Evolutionary conservation across 257 asterid genomes (phyloP), one percentile per base, ranked within the genome.

Genomic region (Forsythia viridissima): DNA sequence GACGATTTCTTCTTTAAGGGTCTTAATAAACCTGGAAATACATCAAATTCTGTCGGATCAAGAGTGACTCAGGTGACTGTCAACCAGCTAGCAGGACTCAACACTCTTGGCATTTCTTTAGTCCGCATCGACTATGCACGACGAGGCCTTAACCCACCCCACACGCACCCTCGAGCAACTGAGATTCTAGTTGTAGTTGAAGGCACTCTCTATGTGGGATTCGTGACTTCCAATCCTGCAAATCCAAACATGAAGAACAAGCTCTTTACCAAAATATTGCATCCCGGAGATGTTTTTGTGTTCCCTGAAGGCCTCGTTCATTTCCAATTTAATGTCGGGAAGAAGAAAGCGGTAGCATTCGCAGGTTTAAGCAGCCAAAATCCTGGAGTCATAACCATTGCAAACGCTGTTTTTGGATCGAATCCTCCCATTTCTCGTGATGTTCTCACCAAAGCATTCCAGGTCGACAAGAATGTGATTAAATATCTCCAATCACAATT

Each of bases 121-220:
- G 78, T 69, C 3, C 80, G 88, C 3, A 39, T 81, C 0, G 88
- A 85, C 79, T 66, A 55, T 1, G 84, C 74, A 1, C 88, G 79
- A 0, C 40, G 72, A 3, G 88, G 88, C 4, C 82, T 76, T 1
- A 78, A 79, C 73, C 82, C 86, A 1, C 88, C 86, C 4, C 86
- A 85, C 82, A 76, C 82, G 0, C 88, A 85, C 73, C 88, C 88
- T 0, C 85, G 88, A 8, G 85, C 84, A n/a, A n/a, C n/a, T n/a
- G n/a, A n/a, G n/a, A n/a, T n/a, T n/a, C n/a, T n/a, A n/a, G n/a
- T n/a, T n/a, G n/a, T n/a, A n/a, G n/a, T n/a, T n/a, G n/a, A n/a
- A n/a, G n/a, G n/a, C n/a, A n/a, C n/a, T n/a, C n/a, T n/a, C n/a
- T n/a, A n/a, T n/a, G n/a, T n/a, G n/a, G n/a, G n/a, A n/a, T n/a